phyloP scores from a whole-genome alignment of 345 rosid species.

The Eucalyptus viminalis region DNA sequence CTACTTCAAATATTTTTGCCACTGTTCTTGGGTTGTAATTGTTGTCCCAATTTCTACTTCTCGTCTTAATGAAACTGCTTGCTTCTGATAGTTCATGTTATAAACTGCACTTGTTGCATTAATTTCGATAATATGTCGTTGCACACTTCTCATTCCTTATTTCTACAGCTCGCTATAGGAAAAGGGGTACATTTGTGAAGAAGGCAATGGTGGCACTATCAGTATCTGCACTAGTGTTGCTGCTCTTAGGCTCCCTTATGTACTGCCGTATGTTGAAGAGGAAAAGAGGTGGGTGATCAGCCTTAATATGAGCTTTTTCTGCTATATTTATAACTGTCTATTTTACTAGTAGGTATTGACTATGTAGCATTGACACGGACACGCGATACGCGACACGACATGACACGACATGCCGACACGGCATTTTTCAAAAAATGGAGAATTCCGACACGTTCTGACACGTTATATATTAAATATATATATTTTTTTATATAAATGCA shows the following conservation, averaged over 20 bases:
- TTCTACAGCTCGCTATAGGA: background rate
- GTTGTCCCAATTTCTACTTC: background rate
- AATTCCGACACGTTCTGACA: too few species aligned
- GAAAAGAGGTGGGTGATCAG: background rate
- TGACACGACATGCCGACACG: fast-evolving
- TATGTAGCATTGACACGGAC: too few species aligned
- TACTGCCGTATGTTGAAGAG: background rate
- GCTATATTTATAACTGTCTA: background rate
- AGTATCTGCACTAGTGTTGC: background rate
- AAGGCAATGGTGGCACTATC: background rate
- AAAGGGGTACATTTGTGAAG: background rate
- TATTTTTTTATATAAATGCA: too few species aligned
- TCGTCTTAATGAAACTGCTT: background rate
- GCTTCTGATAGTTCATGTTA: background rate
- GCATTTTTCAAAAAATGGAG: too few species aligned
- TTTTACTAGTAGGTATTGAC: background rate
- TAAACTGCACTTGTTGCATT: background rate
- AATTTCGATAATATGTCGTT: background rate
- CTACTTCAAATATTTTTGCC: background rate
- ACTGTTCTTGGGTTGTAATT: background rate
- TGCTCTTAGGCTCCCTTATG: background rate
- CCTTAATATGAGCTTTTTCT: background rate
- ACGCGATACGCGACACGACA: too few species aligned
- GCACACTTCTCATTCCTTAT: background rate
- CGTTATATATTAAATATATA: too few species aligned